Evolutionary conservation across 1,139 yeast species (phyloP).

Genomic region (Saccharomyces uvarum): DNA sequence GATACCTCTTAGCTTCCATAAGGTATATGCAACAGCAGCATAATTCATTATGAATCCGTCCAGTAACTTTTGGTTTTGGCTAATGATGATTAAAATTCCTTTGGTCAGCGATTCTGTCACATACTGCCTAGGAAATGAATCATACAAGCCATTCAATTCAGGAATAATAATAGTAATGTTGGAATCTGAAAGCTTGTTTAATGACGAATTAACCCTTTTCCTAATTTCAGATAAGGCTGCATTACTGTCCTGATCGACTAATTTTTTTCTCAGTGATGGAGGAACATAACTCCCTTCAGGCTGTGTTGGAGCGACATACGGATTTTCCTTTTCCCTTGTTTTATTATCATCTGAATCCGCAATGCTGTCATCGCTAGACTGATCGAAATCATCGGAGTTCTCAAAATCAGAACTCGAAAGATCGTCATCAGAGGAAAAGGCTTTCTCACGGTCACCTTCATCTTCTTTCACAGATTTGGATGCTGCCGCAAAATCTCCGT

Average conservation of each 20-base stretch:
- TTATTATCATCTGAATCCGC: conserved; percentile 32
- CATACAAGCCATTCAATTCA: conserved; percentile 57
- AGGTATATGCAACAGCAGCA: conserved; percentile 67
- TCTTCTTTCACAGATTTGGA: conserved; percentile 18
- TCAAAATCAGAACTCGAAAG: conserved; percentile 44
- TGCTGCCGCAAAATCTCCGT: conserved; percentile 18
- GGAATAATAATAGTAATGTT: conserved; percentile 64
- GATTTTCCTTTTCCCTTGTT: conserved; percentile 52
- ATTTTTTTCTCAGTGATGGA: conserved; percentile 65
- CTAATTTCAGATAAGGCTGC: conserved; percentile 47
- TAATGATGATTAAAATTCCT: conserved; percentile 59
- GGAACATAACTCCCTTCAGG: conserved; percentile 52
- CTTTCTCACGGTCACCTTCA: conserved; percentile 21
- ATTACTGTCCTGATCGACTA: conserved; percentile 36
- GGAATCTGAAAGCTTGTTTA: conserved; percentile 82
- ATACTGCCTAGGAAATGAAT: conserved; percentile 62
- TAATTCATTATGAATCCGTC: conserved; percentile 77
- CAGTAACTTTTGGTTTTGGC: conserved; percentile 54
- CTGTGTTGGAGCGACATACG: conserved; percentile 69
- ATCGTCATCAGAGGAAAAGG: conserved; percentile 43
- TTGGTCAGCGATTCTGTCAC: conserved; percentile 64
- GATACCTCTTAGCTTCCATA: conserved; percentile 73
- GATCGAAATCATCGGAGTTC: conserved; percentile 36
- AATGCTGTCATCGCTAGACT: conserved; percentile 41
- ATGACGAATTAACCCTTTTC: conserved; percentile 64